These are phyloP conservation scores for Murraya paniculata DNA, from an alignment of 345 rosid genomes.

Conservation along the genomic window DNA sequence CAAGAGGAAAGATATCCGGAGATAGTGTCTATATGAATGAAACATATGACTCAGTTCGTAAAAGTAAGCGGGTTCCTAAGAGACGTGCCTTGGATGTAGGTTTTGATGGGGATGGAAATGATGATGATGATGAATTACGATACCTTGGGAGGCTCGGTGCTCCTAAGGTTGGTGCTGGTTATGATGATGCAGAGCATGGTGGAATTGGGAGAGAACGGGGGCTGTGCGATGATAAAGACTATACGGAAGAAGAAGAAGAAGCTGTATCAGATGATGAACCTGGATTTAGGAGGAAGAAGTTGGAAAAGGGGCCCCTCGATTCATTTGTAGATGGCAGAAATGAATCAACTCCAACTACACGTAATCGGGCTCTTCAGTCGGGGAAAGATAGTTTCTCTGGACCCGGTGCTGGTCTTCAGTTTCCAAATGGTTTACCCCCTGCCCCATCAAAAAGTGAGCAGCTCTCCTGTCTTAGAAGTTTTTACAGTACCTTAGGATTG, in stretches of 20 bases:
- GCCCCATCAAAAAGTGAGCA: constrained; percentile 62
- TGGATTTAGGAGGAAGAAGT: constrained; percentile 37
- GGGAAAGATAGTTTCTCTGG: constrained; percentile 46
- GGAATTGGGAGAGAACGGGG: constrained; percentile 28
- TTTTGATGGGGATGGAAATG: constrained; percentile 44
- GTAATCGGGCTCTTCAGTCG: constrained; percentile 56
- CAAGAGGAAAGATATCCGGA: constrained; percentile 30
- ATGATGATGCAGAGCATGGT: constrained; percentile 31
- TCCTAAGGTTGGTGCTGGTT: constrained; percentile 16
- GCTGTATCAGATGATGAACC: constrained; percentile 35
- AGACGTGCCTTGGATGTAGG: constrained; percentile 44
- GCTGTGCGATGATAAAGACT: constrained; percentile 24
- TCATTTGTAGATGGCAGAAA: constrained; percentile 33
- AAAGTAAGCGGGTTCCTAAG: constrained; percentile 60
- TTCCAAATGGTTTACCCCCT: constrained; percentile 69
- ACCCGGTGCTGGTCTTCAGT: constrained; percentile 38
- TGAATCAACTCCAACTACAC: constrained; percentile 47
- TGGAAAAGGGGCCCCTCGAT: constrained; percentile 37
- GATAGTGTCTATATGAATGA: constrained; percentile 28
- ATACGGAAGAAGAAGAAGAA: constrained; percentile 30
- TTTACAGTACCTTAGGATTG: not conserved
- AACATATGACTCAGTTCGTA: constrained; percentile 34
- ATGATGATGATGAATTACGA: constrained; percentile 61
- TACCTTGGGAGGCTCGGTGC: constrained; percentile 53
- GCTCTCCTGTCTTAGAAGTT: not conserved